Evolutionary conservation across 495 filamentous ascomycete genomes (phyloP).

Genomic region (Trichoderma orchidacearum): DNA sequence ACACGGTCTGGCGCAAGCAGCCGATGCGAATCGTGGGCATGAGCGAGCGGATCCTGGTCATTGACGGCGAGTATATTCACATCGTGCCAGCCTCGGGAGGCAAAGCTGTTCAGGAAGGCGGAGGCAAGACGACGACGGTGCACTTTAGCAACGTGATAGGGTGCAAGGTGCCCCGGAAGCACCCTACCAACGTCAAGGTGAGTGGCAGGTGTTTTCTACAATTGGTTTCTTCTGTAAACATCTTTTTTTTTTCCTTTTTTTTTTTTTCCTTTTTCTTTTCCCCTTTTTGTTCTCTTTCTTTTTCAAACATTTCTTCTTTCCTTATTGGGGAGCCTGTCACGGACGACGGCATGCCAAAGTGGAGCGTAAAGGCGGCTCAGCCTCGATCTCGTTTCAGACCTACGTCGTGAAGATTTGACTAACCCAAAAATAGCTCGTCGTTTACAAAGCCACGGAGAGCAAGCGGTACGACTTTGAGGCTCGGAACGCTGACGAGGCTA

Average conservation of each 20-base stretch:
- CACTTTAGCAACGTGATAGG: constrained; percentile 88
- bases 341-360: too few species aligned
- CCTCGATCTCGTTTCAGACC: background rate
- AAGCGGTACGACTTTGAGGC: constrained; percentile 98
- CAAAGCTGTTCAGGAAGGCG: constrained; percentile 43
- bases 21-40: constrained; percentile 84
- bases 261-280: background rate
- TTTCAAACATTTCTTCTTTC: background rate
- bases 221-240: too few species aligned
- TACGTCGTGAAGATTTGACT: background rate
- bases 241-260: background rate
- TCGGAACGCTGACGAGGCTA: constrained; percentile 60
- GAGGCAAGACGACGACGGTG: constrained; percentile 74
- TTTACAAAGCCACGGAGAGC: constrained; percentile 69
- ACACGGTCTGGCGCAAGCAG: constrained; percentile 84
- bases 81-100: constrained; percentile 61
- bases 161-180: constrained; percentile 80
- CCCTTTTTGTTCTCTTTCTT: background rate
- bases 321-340: too few species aligned
- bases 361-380: too few species aligned
- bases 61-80: constrained; percentile 93
- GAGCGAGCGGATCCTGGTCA: constrained; percentile 68
- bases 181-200: constrained; percentile 84
- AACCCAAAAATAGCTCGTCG: constrained; percentile 40
- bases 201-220: constrained; percentile 6